Conservation (phyloP, 202 grass and related monocot genomes). For the Schoenoplectus triqueter region DNA sequence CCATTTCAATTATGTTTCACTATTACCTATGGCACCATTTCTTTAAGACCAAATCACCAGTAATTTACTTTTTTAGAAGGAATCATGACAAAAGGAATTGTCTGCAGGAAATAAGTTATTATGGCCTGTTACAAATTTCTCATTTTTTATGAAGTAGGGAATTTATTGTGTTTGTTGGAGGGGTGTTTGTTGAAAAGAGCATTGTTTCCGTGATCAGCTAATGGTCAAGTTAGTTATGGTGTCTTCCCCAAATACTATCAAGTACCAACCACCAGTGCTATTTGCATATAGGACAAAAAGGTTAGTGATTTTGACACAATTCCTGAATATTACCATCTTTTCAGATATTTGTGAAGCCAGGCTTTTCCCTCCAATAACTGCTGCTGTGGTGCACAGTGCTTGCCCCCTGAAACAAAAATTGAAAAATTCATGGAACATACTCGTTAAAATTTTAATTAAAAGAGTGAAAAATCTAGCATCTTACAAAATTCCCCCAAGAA, state of each 20-base stretch:
- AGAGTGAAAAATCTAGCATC: conserved; percentile 26
- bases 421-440: conserved; percentile 30
- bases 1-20: neutral
- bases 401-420: conserved; percentile 56
- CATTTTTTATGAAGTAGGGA: neutral
- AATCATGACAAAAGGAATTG: neutral
- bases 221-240: neutral
- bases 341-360: conserved; percentile 97
- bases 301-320: neutral
- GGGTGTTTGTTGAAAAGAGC: neutral
- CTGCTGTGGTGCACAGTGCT: conserved; percentile 95
- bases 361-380: conserved; percentile 93
- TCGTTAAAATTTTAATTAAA: neutral
- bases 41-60: neutral
- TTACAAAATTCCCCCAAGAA: conserved; percentile 91
- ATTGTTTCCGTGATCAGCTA: conserved; percentile 9
- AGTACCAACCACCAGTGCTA: conserved; percentile 30
- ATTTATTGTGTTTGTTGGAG: conserved; percentile 13
- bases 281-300: conserved; percentile 12
- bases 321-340: conserved; percentile 67
- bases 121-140: neutral
- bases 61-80: neutral
- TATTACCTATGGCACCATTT: neutral
- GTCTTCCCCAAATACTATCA: conserved; percentile 13
- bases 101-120: conserved; percentile 13